Percentiles rank a stretch among this genome's conserved stretches.
These are phyloP conservation scores for Globisporangium lucens DNA, from an alignment of 352 stramenopile species.

Conservation along the genomic window DNA sequence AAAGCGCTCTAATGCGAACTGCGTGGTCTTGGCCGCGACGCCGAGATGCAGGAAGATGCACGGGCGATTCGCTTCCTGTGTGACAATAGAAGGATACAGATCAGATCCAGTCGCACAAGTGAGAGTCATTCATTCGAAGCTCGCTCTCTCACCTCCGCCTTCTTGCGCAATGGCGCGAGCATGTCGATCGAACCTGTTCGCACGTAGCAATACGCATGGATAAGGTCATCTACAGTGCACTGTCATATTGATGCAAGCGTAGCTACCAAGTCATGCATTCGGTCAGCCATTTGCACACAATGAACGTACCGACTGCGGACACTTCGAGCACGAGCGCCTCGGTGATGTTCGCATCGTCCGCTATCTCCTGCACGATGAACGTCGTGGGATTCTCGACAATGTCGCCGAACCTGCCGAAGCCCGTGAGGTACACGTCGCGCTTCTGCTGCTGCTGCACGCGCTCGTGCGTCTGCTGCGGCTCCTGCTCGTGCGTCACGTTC, in stretches of 20 bases:
- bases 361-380: constrained; percentile 49
- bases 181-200: constrained; percentile 31
- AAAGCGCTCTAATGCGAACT: constrained; percentile 59
- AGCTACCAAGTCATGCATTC: no score
- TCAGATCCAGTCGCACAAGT: no score
- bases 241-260: no score
- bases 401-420: constrained; percentile 83
- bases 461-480: constrained; percentile 22
- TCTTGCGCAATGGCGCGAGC: constrained; percentile 30
- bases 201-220: background rate
- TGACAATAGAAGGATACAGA: background rate
- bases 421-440: constrained; percentile 74
- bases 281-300: background rate
- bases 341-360: constrained; percentile 58
- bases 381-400: constrained; percentile 83
- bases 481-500: constrained; percentile 27
- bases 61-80: constrained; percentile 41
- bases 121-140: no score
- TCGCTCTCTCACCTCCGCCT: constrained; percentile 27
- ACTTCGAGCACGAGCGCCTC: constrained; percentile 71
- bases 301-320: constrained; percentile 41
- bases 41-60: constrained; percentile 78
- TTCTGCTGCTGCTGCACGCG: constrained; percentile 28
- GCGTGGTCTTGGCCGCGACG: constrained; percentile 39
- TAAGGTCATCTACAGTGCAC: background rate